A percentile compares a stretch with the other conserved stretches of the same genome.
Conservation (phyloP, 108 stramenopile species). For the Cylindrotheca fusiformis region DNA sequence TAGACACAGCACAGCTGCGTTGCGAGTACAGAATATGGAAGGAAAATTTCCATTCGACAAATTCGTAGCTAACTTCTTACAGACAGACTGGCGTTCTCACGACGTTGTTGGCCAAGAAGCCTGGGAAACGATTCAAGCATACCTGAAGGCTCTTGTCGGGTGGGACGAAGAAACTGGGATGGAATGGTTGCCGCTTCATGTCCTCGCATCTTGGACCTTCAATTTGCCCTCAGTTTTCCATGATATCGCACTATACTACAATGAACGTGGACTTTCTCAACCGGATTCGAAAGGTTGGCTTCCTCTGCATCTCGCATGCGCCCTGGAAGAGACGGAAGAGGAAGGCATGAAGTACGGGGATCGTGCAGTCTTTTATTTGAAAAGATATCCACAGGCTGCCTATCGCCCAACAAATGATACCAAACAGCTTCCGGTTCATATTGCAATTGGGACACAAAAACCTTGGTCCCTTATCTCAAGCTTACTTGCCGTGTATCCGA, state of each 20-base stretch:
- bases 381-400: slow-evolving; percentile 17
- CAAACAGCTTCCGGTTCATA: slow-evolving; percentile 15
- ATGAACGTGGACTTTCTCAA: slow-evolving; percentile 9
- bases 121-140: slow-evolving; percentile 20
- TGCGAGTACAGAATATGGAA: slow-evolving; percentile 8
- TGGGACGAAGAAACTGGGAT: background rate
- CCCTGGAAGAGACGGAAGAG: background rate
- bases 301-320: slow-evolving; percentile 23
- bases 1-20: slow-evolving; percentile 6
- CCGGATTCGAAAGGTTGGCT: slow-evolving; percentile 15
- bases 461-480: slow-evolving; percentile 18
- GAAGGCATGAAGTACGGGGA: background rate
- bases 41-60: slow-evolving; percentile 26
- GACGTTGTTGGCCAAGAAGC: slow-evolving; percentile 20
- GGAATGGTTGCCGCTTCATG: slow-evolving; percentile 28
- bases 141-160: slow-evolving; percentile 6
- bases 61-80: slow-evolving; percentile 19
- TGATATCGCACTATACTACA: slow-evolving; percentile 22
- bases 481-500: slow-evolving; percentile 16
- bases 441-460: slow-evolving; percentile 11
- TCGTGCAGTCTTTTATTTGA: slow-evolving; percentile 9
- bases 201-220: slow-evolving; percentile 6
- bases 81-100: slow-evolving; percentile 14
- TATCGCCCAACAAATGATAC: background rate
- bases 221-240: slow-evolving; percentile 21